Percentiles rank a stretch among this genome's conserved stretches.
Conservation (phyloP, 2,329 filamentous ascomycete genomes). For the Pseudogymnoascus sp. region DNA sequence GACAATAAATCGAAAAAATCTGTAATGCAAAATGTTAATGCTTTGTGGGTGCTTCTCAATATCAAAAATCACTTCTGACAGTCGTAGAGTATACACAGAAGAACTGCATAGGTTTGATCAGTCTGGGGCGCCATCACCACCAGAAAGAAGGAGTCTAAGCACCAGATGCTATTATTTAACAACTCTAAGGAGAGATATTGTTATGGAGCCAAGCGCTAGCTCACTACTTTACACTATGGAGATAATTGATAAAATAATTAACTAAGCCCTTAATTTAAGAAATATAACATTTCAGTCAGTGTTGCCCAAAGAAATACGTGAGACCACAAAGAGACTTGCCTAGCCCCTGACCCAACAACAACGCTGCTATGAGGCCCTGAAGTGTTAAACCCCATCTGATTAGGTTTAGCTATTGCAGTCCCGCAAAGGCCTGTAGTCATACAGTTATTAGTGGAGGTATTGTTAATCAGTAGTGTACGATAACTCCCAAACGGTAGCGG, state of each 20-base stretch:
- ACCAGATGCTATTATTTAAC: not conserved
- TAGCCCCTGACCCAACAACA: not conserved
- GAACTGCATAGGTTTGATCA: not conserved
- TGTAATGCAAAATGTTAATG: not conserved
- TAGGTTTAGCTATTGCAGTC: not conserved
- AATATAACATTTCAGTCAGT: not conserved
- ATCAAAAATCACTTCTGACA: not conserved
- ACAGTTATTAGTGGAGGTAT: not conserved
- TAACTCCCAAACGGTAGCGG: not conserved
- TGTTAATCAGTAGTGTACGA: not conserved
- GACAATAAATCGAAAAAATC: not conserved
- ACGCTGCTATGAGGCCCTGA: not conserved
- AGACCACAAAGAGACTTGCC: not conserved
- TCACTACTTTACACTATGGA: not conserved
- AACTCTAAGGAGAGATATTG: not conserved
- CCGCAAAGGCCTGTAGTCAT: not conserved
- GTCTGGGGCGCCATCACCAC: not conserved
- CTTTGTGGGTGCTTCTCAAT: not conserved
- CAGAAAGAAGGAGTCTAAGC: not conserved
- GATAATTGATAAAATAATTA: not conserved
- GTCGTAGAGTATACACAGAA: not conserved
- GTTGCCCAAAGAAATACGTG: not conserved
- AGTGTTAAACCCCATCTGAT: not conserved
- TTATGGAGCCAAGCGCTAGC: not conserved
- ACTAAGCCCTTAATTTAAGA: not conserved